Conservation (phyloP, 768 basidiomycete genomes). For the Paxillus involutus region DNA sequence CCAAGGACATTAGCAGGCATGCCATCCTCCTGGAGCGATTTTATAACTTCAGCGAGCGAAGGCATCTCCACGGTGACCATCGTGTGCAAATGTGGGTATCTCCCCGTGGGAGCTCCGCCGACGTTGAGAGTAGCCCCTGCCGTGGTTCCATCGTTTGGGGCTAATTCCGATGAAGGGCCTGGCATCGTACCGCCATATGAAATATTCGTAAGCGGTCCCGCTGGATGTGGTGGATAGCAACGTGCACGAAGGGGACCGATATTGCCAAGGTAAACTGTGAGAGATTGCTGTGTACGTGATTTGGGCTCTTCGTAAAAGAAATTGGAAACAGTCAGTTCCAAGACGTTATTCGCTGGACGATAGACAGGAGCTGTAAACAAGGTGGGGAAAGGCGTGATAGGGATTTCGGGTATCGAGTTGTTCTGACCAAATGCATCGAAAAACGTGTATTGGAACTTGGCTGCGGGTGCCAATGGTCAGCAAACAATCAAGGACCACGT, state of each 20-base stretch:
- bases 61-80: constrained; percentile 89
- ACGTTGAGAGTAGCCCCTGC: constrained; percentile 15
- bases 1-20: constrained; percentile 39
- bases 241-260: constrained; percentile 82
- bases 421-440: constrained; percentile 87
- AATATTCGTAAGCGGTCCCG: constrained; percentile 65
- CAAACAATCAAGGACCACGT: constrained; percentile 4
- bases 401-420: constrained; percentile 69
- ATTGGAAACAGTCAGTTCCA: constrained; percentile 85
- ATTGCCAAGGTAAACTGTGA: constrained; percentile 88
- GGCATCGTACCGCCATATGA: constrained; percentile 54
- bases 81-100: constrained; percentile 68
- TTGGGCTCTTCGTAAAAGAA: constrained; percentile 82
- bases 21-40: constrained; percentile 73
- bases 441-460: constrained; percentile 93
- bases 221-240: constrained; percentile 70
- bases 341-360: constrained; percentile 64
- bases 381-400: constrained; percentile 90
- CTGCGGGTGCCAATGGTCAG: constrained; percentile 39
- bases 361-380: constrained; percentile 79
- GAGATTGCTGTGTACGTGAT: constrained; percentile 60
- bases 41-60: constrained; percentile 68
- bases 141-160: constrained; percentile 23
- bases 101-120: constrained; percentile 33
- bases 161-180: constrained; percentile 34